Conservation (phyloP, 1,284 basidiomycete species). For the Apiotrichum siamense region DNA sequence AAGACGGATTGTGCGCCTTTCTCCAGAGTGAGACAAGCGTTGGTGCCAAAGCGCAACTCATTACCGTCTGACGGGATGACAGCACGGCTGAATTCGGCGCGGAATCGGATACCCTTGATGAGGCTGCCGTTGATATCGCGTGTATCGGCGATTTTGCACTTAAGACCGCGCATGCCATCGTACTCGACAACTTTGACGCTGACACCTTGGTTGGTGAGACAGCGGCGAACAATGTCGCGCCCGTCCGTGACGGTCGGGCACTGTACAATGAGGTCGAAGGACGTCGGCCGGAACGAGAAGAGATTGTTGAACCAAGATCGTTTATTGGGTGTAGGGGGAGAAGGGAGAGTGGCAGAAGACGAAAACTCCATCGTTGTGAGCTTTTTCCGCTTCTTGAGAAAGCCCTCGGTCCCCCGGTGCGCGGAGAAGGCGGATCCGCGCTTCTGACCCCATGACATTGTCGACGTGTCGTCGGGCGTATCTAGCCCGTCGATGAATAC, state of each 20-base stretch:
- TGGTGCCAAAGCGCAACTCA: slow-evolving; percentile 30
- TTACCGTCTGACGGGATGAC: slow-evolving; percentile 21
- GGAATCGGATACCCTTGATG: slow-evolving; percentile 42
- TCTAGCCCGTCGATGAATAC: slow-evolving; percentile 38
- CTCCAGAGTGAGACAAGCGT: slow-evolving; percentile 42
- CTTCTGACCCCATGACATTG: slow-evolving; percentile 30
- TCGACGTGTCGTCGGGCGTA: slow-evolving; percentile 21
- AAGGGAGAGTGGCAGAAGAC: neutral
- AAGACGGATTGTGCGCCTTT: slow-evolving; percentile 47
- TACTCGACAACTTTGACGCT: slow-evolving; percentile 35
- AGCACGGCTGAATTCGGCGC: slow-evolving; percentile 40
- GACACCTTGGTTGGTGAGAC: slow-evolving; percentile 31
- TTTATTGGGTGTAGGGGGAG: slow-evolving; percentile 46
- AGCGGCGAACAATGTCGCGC: slow-evolving; percentile 27
- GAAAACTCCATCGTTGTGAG: neutral
- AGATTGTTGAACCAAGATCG: slow-evolving; percentile 82
- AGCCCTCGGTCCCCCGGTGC: slow-evolving; percentile 34
- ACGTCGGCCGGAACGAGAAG: slow-evolving; percentile 75
- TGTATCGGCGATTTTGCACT: slow-evolving; percentile 36
- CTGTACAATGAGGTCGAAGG: slow-evolving; percentile 48
- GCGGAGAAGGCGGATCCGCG: slow-evolving; percentile 20
- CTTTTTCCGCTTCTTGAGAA: slow-evolving; percentile 44
- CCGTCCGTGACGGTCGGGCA: slow-evolving; percentile 40
- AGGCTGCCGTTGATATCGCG: slow-evolving; percentile 23
- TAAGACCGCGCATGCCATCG: slow-evolving; percentile 37